Evolutionary conservation across 129 eudicot genomes (phyloP), one percentile per base, ranked within the genome.

Genomic region (Lactuca sativa): DNA sequence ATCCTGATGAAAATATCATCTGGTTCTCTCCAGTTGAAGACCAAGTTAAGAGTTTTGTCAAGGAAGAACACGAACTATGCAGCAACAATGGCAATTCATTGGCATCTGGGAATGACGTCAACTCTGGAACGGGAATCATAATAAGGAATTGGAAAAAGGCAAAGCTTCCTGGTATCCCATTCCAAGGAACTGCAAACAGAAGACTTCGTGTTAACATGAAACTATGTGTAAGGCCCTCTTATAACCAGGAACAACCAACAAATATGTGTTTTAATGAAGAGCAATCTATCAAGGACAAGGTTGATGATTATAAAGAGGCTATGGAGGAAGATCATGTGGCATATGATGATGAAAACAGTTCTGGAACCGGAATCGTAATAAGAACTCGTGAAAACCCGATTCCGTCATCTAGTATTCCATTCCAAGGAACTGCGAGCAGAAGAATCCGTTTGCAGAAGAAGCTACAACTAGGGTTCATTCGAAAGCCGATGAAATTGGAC

Each of bases 121-220:
- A 47, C 13, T 15, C 41, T 38, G 82, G 33, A 66, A 40, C 62
- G 25, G 73, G 67, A 43, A 79, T 83, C 53, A 51, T 38, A 49
- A 62, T 76, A 56, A 79, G 69, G 43, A 11, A 69, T 25, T 78
- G 71, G 21, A 74, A 70, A 44, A 61, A 54, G 37, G 37, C 21
- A 11, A 43, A 74, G 49, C 59, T 47, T 74, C 38, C 71, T 14
- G 34, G 10, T 64, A 5, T 74, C 21, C 76, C 60, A 4, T 54
- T 15, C 30, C 93, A 88, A 54, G 97, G 97, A 78, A 82, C 71
- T 64, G 93, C 96, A 47, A 43, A 69, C 4, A 81, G 78, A 83
- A 88, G 95, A 76, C 84, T 91, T 21, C 90, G 88, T 33, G 33
- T 83, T 34, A 83, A 79, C 65, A 66, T 1, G 72, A 76, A 62